A percentile compares a stretch with the other conserved stretches of the same genome.
phyloP scores from a whole-genome alignment of 768 basidiomycete genomes.

The button mushroom (Agaricus bisporus) region DNA sequence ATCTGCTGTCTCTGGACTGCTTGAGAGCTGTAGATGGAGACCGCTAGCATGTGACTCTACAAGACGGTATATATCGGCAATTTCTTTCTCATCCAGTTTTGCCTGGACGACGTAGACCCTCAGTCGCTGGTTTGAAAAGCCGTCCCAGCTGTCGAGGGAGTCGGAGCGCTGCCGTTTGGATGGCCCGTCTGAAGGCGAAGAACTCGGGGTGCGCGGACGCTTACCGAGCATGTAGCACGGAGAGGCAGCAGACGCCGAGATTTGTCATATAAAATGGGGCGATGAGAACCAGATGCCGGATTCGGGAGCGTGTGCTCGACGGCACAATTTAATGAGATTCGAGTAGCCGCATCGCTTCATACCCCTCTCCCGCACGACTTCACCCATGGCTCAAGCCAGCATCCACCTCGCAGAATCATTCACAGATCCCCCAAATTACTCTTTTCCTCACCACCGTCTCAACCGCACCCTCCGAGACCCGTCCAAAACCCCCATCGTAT shows the following conservation, averaged over 20 bases:
- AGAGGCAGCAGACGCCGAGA: not conserved
- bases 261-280: not conserved
- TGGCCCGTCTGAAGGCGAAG: not conserved
- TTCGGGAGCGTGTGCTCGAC: conserved; percentile 3
- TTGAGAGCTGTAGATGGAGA: conserved; percentile 27
- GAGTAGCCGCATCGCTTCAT: conserved; percentile 9
- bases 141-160: conserved; percentile 7
- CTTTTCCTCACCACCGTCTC: conserved; percentile 65
- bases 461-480: conserved; percentile 48
- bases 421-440: conserved; percentile 59
- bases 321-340: conserved; percentile 6
- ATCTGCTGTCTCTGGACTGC: conserved; percentile 44
- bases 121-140: not conserved
- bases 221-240: conserved; percentile 5
- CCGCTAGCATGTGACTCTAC: conserved; percentile 21
- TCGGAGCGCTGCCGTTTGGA: conserved; percentile 8
- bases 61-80: conserved; percentile 29
- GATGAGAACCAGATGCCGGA: conserved; percentile 26
- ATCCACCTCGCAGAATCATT: conserved; percentile 37
- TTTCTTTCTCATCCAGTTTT: conserved; percentile 26
- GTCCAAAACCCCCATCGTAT: conserved; percentile 78
- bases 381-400: conserved; percentile 21
- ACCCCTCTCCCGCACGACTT: conserved; percentile 13
- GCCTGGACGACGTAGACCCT: conserved; percentile 32
- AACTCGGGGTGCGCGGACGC: not conserved